These are phyloP conservation scores for Globisporangium emineosum DNA, from an alignment of 352 stramenopile species.

Conservation along the genomic window DNA sequence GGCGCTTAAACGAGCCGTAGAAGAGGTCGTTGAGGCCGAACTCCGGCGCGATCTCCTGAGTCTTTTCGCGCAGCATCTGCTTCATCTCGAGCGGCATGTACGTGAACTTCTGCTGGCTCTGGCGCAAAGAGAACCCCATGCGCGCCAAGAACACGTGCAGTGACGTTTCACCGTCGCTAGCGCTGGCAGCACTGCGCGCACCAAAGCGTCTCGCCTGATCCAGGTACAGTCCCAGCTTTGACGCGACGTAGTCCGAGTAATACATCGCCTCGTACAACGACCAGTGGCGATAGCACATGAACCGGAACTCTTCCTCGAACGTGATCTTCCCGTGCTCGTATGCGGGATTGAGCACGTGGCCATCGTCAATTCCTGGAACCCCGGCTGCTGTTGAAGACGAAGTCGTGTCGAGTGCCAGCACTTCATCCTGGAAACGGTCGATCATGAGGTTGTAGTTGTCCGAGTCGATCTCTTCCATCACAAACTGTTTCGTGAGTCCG, in stretches of 20 bases:
- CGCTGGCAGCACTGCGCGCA: slow-evolving; percentile 45
- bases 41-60: slow-evolving; percentile 90
- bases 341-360: slow-evolving; percentile 36
- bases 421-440: slow-evolving; percentile 88
- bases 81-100: slow-evolving; percentile 95
- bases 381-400: slow-evolving; percentile 25
- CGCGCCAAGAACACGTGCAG: slow-evolving; percentile 95
- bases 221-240: slow-evolving; percentile 81
- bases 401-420: slow-evolving; percentile 65
- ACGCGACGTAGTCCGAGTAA: slow-evolving; percentile 94
- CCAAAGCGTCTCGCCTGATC: slow-evolving; percentile 62
- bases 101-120: slow-evolving; percentile 94
- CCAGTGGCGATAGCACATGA: slow-evolving; percentile 97
- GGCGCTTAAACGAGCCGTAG: slow-evolving; percentile 94
- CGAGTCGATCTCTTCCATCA: slow-evolving; percentile 91
- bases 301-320: slow-evolving; percentile 93
- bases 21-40: slow-evolving; percentile 96
- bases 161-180: slow-evolving; percentile 54
- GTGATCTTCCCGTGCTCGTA: slow-evolving; percentile 82
- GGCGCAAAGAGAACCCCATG: slow-evolving; percentile 95
- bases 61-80: slow-evolving; percentile 90
- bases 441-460: slow-evolving; percentile 92
- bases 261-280: slow-evolving; percentile 95
- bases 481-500: slow-evolving; percentile 94
- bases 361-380: slow-evolving; percentile 15